Evolutionary conservation across 1,139 yeast genomes (phyloP), one percentile per base, ranked within the genome.

Genomic region (Magnusiomyces sp.): DNA sequence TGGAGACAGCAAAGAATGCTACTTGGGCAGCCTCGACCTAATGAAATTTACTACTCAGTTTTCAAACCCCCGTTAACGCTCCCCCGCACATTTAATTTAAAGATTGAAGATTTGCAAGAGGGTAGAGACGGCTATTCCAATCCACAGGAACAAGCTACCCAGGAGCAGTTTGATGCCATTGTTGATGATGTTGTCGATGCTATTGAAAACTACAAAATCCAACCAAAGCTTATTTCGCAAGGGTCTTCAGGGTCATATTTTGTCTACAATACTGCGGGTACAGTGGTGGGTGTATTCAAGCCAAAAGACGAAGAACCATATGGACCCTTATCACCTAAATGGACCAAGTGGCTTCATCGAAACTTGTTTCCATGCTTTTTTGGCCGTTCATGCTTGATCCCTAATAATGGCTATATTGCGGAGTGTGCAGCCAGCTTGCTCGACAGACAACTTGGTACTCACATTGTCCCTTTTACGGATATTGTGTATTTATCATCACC

Each of bases 281-380:
- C 64, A 41, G 62, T 66, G 7, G 74, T 74, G 5, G 90, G 83
- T 0, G 81, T 83, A 2, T 83, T 83, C 70, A 83, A 83, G 61
- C 92, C 92, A 5, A 82, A 82, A 60, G 88, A 83, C 63, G 92
- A 83, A 63, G 90, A 83, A 57, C 92, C 90, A 0, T 83, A 83
- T 60, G 92, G 90, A 0, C 87, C 89, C 0, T 61, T 83, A 49
- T 80, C 85, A 5, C 90, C 90, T 0, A 83, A 83, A 62, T 81
- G 90, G 89, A 77, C 86, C 1, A 83, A 83, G 65, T 83, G 90
- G 90, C 63, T 82, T 7, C 90, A 83, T 61, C 66, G 90, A 54
- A 83, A 83, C 32, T 73, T 83, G 55, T 83, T 83, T 53, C 90
- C 90, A 0, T 83, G 89, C 59, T 83, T 81, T 60, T 83, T 83